These are phyloP conservation scores for Globisporangium acanthophoron DNA, from an alignment of 352 stramenopile species.

Conservation along the genomic window DNA sequence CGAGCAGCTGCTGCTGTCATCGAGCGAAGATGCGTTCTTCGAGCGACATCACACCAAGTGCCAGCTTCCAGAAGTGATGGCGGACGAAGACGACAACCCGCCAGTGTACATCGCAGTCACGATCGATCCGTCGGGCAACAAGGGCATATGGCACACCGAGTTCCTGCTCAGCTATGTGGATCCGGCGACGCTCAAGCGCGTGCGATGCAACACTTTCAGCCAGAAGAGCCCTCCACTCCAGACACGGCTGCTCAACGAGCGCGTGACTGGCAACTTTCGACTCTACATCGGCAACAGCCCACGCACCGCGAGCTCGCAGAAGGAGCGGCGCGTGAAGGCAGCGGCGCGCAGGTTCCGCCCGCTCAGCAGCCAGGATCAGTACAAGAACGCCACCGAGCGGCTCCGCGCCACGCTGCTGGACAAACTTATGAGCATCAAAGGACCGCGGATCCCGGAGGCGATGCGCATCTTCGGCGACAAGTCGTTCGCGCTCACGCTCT, in stretches of 20 bases:
- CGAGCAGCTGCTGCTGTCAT: constrained; percentile 35
- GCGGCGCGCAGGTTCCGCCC: constrained; percentile 16
- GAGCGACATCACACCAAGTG: constrained; percentile 20
- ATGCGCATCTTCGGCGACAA: constrained; percentile 55
- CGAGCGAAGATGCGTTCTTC: constrained; percentile 10
- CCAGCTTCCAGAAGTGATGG: constrained; percentile 22
- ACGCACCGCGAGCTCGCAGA: constrained; percentile 36
- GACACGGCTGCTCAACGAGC: constrained; percentile 22
- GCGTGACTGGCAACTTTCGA: constrained; percentile 46
- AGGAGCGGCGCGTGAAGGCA: constrained; percentile 12
- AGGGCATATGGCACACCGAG: constrained; percentile 21
- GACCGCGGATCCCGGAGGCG: constrained; percentile 43
- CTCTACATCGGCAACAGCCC: constrained; percentile 68
- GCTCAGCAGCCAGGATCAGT: constrained; percentile 9
- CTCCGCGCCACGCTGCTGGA: constrained; percentile 45
- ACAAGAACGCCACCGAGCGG: constrained; percentile 32
- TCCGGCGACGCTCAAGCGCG: constrained; percentile 28
- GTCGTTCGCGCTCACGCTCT: constrained; percentile 39
- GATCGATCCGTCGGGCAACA: constrained; percentile 29
- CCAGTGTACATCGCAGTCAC: constrained; percentile 54
- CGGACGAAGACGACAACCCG: constrained; percentile 32
- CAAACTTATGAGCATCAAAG: constrained; percentile 50
- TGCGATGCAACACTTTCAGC: constrained; percentile 29
- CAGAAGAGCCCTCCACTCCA: constrained; percentile 22
- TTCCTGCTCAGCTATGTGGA: constrained; percentile 65